phyloP scores from a whole-genome alignment of 148 eudicot genomes.

The Selenicereus undatus region DNA sequence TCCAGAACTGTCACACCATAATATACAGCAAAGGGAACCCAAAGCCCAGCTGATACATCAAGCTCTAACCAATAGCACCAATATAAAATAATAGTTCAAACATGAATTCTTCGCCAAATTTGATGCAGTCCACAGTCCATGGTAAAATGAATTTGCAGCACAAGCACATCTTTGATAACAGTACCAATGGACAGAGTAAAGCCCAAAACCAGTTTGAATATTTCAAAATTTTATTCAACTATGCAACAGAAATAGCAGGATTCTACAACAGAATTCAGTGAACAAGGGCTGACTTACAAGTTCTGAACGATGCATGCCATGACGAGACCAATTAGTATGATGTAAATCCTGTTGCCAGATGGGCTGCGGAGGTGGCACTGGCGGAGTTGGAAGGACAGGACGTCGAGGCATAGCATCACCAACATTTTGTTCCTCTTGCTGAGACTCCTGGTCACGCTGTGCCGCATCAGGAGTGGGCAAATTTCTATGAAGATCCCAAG shows the following conservation, averaged over 20 bases:
- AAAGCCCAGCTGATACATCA: neutral
- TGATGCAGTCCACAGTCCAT: neutral
- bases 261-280: neutral
- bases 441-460: constrained; percentile 51
- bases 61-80: neutral
- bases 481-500: constrained; percentile 89
- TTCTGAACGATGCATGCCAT: constrained; percentile 75
- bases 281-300: constrained; percentile 40
- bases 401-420: constrained; percentile 50
- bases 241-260: neutral
- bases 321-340: constrained; percentile 85
- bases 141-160: neutral
- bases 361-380: constrained; percentile 95
- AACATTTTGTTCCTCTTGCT: constrained; percentile 54
- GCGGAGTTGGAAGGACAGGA: constrained; percentile 77
- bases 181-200: neutral
- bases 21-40: neutral
- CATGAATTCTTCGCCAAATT: neutral
- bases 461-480: constrained; percentile 58
- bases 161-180: neutral
- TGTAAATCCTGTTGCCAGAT: constrained; percentile 78
- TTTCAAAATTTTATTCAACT: neutral
- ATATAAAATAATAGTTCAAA: neutral
- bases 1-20: neutral
- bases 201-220: neutral